Percentiles rank a stretch among this genome's conserved stretches.
phyloP scores from a whole-genome alignment of 345 rosid genomes.

The Aegle marmelos region DNA sequence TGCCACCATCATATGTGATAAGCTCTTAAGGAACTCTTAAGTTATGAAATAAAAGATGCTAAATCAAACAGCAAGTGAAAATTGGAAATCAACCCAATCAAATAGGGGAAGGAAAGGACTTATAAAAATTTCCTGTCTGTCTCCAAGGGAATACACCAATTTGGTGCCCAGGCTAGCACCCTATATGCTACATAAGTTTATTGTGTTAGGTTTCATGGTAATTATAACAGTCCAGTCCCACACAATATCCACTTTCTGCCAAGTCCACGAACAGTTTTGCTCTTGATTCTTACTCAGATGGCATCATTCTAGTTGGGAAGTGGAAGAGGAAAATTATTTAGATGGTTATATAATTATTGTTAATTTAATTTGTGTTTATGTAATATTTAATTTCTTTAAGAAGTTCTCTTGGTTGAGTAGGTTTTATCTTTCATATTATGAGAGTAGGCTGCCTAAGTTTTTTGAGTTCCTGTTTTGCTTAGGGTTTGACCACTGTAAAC shows the following conservation, averaged over 20 bases:
- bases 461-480: background rate
- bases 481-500: background rate
- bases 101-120: background rate
- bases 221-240: background rate
- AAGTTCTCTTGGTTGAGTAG: background rate
- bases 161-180: background rate
- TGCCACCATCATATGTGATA: slow-evolving; percentile 26
- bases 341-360: background rate
- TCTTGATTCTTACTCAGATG: background rate
- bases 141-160: background rate
- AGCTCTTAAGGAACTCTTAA: slow-evolving; percentile 11
- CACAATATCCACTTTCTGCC: background rate
- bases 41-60: slow-evolving; percentile 4
- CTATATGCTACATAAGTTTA: background rate
- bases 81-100: background rate
- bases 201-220: background rate
- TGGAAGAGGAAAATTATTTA: background rate
- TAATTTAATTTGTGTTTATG: background rate
- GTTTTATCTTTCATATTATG: background rate
- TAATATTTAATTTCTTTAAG: background rate
- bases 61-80: slow-evolving; percentile 6
- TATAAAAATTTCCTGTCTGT: background rate
- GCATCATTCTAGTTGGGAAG: background rate
- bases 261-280: background rate
- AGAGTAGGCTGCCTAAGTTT: background rate